These are phyloP conservation scores for Tricholomella constricta DNA, from an alignment of 768 basidiomycete species.

Conservation along the genomic window DNA sequence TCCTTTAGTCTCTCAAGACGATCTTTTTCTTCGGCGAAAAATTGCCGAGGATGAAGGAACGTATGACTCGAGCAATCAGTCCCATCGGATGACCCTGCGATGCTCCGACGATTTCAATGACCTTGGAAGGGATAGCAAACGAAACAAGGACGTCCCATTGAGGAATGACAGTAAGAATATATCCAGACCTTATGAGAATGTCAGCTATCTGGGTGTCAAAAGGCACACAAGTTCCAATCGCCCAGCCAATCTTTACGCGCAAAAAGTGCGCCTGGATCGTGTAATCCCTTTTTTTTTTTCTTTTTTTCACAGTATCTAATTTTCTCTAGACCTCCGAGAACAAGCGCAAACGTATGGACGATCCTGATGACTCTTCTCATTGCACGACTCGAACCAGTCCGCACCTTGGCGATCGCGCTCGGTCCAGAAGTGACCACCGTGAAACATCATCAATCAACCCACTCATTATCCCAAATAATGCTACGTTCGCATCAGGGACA, in stretches of 20 bases:
- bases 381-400: background rate
- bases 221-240: constrained; percentile 4
- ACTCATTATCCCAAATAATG: background rate
- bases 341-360: constrained; percentile 7
- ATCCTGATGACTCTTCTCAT: background rate
- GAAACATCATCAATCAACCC: background rate
- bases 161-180: constrained; percentile 11
- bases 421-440: background rate
- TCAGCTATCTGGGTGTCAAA: constrained; percentile 13
- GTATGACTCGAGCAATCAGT: background rate
- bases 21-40: constrained; percentile 40
- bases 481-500: background rate
- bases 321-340: constrained; percentile 11
- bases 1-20: constrained; percentile 45
- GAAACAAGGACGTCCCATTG: background rate
- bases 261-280: constrained; percentile 9
- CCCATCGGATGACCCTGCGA: constrained; percentile 5
- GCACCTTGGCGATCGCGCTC: background rate
- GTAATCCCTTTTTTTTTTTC: background rate
- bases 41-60: constrained; percentile 24
- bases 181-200: constrained; percentile 11
- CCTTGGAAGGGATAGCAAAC: constrained; percentile 12
- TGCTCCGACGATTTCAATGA: constrained; percentile 5
- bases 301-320: background rate
- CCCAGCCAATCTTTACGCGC: background rate